Conservation (phyloP, 148 eudicot genomes). For the Cornus kousa region DNA sequence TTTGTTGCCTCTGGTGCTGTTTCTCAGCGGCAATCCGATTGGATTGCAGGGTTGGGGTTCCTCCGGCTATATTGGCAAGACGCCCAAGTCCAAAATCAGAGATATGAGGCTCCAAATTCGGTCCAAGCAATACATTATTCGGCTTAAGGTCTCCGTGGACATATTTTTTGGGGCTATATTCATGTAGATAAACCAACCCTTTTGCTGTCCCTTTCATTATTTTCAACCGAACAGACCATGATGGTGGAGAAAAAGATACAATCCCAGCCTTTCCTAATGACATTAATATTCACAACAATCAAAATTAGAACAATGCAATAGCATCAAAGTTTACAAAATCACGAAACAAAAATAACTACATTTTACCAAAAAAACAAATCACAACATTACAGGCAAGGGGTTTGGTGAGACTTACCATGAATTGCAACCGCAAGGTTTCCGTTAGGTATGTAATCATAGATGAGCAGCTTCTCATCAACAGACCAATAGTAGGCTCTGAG, state of each 20-base stretch:
- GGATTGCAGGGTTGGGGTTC: slow-evolving; percentile 65
- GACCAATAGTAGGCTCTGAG: slow-evolving; percentile 95
- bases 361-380: background rate
- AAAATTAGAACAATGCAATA: background rate
- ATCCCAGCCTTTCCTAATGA: slow-evolving; percentile 73
- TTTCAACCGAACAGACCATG: slow-evolving; percentile 69
- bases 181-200: slow-evolving; percentile 86
- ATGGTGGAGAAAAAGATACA: slow-evolving; percentile 56
- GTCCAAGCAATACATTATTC: slow-evolving; percentile 68
- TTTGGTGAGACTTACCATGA: slow-evolving; percentile 57
- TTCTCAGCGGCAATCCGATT: slow-evolving; percentile 61
- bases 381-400: background rate
- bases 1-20: slow-evolving; percentile 48
- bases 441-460: slow-evolving; percentile 71
- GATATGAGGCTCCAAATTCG: slow-evolving; percentile 79
- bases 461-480: slow-evolving; percentile 92
- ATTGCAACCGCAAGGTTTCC: slow-evolving; percentile 83
- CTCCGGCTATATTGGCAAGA: slow-evolving; percentile 83
- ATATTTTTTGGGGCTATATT: slow-evolving; percentile 88
- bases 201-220: slow-evolving; percentile 80
- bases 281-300: slow-evolving; percentile 9
- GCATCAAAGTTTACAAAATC: background rate
- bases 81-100: slow-evolving; percentile 93
- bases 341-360: background rate
- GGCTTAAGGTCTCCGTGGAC: slow-evolving; percentile 98